Base-by-base conservation (phyloP, 208 protist genomes). In the Jaenimonas drosophilae region DNA sequence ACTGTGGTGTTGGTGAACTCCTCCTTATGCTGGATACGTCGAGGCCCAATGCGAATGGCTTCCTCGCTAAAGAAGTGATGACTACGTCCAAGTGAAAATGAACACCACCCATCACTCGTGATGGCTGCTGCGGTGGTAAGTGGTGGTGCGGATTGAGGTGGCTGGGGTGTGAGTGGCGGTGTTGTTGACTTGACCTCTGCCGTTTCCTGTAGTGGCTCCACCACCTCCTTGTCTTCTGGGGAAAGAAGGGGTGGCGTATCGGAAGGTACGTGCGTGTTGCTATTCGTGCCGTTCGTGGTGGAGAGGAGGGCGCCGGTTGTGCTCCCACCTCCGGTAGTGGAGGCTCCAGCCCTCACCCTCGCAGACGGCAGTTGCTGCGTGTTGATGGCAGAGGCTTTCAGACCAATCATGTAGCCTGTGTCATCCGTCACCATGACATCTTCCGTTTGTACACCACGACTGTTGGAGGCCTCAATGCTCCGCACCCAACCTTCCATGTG, bases 401-500 rank as follows among this genome's bases (percentile, higher is more conserved):
- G 45, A 30, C 43, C 39, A 32, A 49, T 50, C 3, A 76, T 61
- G 11, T 11, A 30, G 16, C 71, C 71, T 36, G 23, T 33, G 41
- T 70, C 65, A 36, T 54, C 55, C 4, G 57, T 54, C 3, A 70
- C 37, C 7, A 70, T 41, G 23, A 75, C 42, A 39, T 74, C 66
- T 4, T 70, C 64, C 5, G 53, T 54, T 17, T 71, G 65, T 31
- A 59, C 42, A 40, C 39, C 46, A n/a, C 53, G 49, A 17, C 48
- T 44, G 34, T 29, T 20, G 7, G 55, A 30, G 12, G 36, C 51
- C 31, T 52, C 56, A 52, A 79, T 64, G 20, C 57, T 54, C 9
- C 61, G 50, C 9, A 79, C 59, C 71, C 71, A 79, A 4, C 61
- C 60, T 41, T 36, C 17, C 34, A 66, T 71, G 16, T 47, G 33